These are phyloP conservation scores for Diaporthe destruens DNA, from an alignment of 2,329 filamentous ascomycete genomes.

Conservation along the genomic window DNA sequence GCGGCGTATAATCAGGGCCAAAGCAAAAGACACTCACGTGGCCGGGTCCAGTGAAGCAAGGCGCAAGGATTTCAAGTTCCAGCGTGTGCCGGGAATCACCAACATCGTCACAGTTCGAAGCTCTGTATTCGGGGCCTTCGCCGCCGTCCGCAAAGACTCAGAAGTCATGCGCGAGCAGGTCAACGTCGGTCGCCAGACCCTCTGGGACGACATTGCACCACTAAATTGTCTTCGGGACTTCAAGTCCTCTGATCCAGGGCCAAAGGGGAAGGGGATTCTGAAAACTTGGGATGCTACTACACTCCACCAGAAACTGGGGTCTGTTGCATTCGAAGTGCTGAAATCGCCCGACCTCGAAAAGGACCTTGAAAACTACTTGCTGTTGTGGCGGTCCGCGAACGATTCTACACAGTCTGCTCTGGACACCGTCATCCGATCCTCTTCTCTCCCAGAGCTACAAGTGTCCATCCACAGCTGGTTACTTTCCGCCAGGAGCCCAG, in stretches of 20 bases:
- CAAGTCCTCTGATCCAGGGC: constrained; percentile 55
- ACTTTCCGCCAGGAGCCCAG: constrained; percentile 77
- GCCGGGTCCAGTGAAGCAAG: constrained; percentile 66
- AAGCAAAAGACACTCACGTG: constrained; percentile 76
- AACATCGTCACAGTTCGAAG: constrained; percentile 86
- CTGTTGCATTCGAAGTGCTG: constrained; percentile 66
- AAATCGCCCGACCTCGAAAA: constrained; percentile 75
- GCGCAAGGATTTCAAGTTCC: constrained; percentile 94
- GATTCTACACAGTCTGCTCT: constrained; percentile 50
- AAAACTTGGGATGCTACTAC: constrained; percentile 57
- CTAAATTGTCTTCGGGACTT: constrained; percentile 78
- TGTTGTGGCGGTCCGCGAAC: constrained; percentile 54
- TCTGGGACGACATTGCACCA: constrained; percentile 81
- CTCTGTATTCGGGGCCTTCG: constrained; percentile 90
- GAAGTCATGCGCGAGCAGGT: constrained; percentile 82
- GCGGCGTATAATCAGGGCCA: constrained; percentile 85
- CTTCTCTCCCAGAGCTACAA: constrained; percentile 73
- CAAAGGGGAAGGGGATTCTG: constrained; percentile 54
- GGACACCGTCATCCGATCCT: constrained; percentile 64
- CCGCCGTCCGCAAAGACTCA: constrained; percentile 86
- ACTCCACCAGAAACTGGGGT: constrained; percentile 66
- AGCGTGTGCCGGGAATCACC: constrained; percentile 88
- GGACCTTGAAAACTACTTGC: constrained; percentile 68
- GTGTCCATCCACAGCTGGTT: constrained; percentile 90
- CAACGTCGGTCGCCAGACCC: constrained; percentile 70